These are phyloP conservation scores for Russula brevipes DNA, from an alignment of 768 basidiomycete species.

Conservation along the genomic window DNA sequence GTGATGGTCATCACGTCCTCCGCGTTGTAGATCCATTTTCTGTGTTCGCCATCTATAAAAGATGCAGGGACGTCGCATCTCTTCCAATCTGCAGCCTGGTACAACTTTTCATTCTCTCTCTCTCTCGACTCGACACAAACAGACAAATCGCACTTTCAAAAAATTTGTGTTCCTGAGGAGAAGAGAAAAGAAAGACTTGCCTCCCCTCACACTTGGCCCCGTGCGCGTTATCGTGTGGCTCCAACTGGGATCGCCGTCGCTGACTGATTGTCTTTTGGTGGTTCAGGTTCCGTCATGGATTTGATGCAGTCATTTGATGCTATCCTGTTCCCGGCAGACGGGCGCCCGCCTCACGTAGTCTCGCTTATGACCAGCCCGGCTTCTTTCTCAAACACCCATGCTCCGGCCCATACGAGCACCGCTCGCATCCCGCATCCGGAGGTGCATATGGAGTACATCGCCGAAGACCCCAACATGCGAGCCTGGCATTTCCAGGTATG, in stretches of 20 bases:
- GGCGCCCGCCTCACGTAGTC: constrained; percentile 67
- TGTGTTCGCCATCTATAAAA: constrained; percentile 13
- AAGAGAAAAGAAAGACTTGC: background rate
- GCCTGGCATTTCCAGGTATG: constrained; percentile 71
- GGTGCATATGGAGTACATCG: constrained; percentile 81
- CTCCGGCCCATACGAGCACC: constrained; percentile 29
- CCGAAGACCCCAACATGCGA: constrained; percentile 60
- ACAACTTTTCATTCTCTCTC: background rate
- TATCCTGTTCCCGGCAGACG: constrained; percentile 76
- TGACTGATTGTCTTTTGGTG: constrained; percentile 10
- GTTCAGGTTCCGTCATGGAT: constrained; percentile 46
- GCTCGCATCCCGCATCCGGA: constrained; percentile 77
- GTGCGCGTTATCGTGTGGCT: constrained; percentile 6
- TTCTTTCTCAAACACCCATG: constrained; percentile 23
- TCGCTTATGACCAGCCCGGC: constrained; percentile 66
- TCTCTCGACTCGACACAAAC: background rate
- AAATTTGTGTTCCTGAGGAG: background rate
- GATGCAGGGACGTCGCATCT: constrained; percentile 13
- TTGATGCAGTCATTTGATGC: constrained; percentile 60
- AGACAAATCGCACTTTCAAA: background rate
- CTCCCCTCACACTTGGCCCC: background rate
- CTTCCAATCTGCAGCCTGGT: constrained; percentile 1
- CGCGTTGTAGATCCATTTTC: constrained; percentile 16
- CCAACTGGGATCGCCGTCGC: constrained; percentile 18
- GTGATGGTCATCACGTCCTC: constrained; percentile 12